Percentiles rank a stretch among this genome's conserved stretches.
phyloP scores from a whole-genome alignment of 2,329 filamentous ascomycete genomes.

The Trichophyton verrucosum region DNA sequence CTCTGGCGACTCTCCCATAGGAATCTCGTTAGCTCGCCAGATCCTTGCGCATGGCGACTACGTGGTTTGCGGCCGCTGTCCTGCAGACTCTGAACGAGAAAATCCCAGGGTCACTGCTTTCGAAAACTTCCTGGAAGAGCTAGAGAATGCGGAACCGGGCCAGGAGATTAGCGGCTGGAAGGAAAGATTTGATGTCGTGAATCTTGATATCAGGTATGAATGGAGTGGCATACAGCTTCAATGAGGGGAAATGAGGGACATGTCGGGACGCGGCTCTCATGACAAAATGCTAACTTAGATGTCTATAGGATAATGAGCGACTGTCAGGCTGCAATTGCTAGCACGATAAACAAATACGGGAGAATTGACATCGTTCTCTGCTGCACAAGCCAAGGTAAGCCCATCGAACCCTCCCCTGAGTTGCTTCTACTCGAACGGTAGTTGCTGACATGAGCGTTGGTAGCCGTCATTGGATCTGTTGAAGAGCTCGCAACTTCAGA shows the following conservation, averaged over 20 bases:
- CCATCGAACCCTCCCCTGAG: constrained; percentile 5
- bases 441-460: constrained; percentile 5
- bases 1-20: constrained; percentile 70
- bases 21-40: constrained; percentile 66
- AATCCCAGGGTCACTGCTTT: constrained; percentile 66
- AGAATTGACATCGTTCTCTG: constrained; percentile 82
- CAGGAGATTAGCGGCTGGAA: constrained; percentile 56
- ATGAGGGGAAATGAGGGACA: no score
- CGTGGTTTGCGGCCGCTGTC: constrained; percentile 70
- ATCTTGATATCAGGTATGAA: constrained; percentile 43
- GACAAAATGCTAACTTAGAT: not conserved
- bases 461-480: constrained; percentile 76
- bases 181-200: constrained; percentile 56
- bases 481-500: constrained; percentile 71
- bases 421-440: not conserved
- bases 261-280: not conserved
- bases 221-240: not conserved
- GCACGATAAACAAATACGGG: constrained; percentile 73
- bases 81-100: constrained; percentile 61
- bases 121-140: constrained; percentile 58
- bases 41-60: constrained; percentile 86
- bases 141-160: constrained; percentile 42
- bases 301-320: constrained; percentile 46
- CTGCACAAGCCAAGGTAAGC: constrained; percentile 68
- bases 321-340: constrained; percentile 75